A percentile compares a stretch with the other conserved stretches of the same genome.
Evolutionary conservation across 1,284 basidiomycete species (phyloP).

Genomic region (Thecaphora thlaspeos): DNA sequence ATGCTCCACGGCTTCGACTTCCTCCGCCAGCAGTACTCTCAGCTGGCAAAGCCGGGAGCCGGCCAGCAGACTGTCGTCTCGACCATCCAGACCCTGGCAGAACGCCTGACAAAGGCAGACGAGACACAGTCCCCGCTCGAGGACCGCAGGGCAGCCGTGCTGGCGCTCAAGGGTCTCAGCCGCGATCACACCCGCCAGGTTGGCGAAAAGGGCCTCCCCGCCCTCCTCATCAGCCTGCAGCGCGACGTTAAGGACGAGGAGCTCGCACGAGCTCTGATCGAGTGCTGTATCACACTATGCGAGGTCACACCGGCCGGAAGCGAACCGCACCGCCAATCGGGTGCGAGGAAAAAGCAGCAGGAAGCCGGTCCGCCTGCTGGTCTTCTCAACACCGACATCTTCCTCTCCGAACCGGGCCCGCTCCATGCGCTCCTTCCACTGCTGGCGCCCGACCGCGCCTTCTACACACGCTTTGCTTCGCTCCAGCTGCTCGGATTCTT

Average conservation of each 20-base stretch:
- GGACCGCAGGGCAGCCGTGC: constrained; percentile 84
- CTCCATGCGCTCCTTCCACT: constrained; percentile 76
- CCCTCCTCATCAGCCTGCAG: constrained; percentile 36
- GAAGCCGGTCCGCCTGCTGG: constrained; percentile 63
- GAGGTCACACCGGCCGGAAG: constrained; percentile 20
- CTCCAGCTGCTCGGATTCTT: constrained; percentile 81
- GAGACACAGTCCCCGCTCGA: constrained; percentile 55
- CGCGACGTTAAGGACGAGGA: constrained; percentile 46
- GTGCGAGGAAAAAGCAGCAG: constrained; percentile 18
- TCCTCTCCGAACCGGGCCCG: constrained; percentile 71
- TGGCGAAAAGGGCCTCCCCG: constrained; percentile 40
- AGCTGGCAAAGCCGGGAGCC: constrained; percentile 48
- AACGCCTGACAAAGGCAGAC: constrained; percentile 65
- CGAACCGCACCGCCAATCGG: constrained; percentile 1
- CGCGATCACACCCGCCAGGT: constrained; percentile 76
- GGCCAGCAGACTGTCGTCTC: constrained; percentile 72
- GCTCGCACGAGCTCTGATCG: constrained; percentile 38
- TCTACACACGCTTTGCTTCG: constrained; percentile 83
- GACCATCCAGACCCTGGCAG: constrained; percentile 81
- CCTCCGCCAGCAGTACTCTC: constrained; percentile 51
- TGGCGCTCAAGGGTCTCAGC: constrained; percentile 85
- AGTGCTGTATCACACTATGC: constrained; percentile 47
- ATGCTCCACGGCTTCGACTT: constrained; percentile 57
- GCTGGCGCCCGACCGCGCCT: constrained; percentile 59
- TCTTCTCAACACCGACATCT: constrained; percentile 69